phyloP scores from a whole-genome alignment of 73 alveolate species.

The Paramecium sexaurelia region DNA sequence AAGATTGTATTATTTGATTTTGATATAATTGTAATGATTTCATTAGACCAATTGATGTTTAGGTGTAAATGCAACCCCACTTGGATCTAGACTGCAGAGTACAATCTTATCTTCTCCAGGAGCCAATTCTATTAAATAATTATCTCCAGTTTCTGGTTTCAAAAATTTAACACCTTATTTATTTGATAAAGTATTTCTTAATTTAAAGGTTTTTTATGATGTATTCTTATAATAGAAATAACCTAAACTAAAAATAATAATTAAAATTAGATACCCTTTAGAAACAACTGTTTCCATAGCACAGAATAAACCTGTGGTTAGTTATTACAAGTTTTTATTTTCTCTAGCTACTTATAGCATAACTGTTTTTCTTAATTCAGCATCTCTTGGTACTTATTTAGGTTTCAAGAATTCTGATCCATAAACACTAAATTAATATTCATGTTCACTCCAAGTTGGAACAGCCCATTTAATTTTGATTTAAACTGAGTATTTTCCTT shows the following conservation, averaged over 20 bases:
- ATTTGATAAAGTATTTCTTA: not conserved
- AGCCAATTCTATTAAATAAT: not conserved
- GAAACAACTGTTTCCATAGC: not conserved
- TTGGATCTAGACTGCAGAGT: not conserved
- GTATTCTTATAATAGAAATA: not conserved
- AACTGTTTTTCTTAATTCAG: not conserved
- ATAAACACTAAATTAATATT: slow-evolving; percentile 20
- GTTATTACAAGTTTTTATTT: not conserved
- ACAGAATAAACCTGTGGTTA: not conserved
- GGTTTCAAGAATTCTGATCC: slow-evolving; percentile 33
- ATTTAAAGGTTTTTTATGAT: not conserved
- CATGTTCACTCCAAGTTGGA: slow-evolving; percentile 29
- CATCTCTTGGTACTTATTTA: slow-evolving; percentile 25
- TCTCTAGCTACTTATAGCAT: slow-evolving; percentile 8
- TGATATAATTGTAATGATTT: not conserved
- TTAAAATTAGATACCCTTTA: not conserved
- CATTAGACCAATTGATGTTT: slow-evolving; percentile 11
- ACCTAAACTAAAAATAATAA: not conserved
- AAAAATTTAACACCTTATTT: not conserved
- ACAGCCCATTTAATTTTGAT: slow-evolving; percentile 33
- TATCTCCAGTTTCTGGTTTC: not conserved
- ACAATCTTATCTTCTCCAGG: slow-evolving; percentile 13
- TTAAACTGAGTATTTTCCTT: not conserved
- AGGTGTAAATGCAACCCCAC: not conserved
- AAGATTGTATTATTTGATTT: not conserved